A percentile compares a stretch with the other conserved stretches of the same genome.
phyloP scores from a whole-genome alignment of 1,284 basidiomycete genomes.

The Moesziomyces sp. region DNA sequence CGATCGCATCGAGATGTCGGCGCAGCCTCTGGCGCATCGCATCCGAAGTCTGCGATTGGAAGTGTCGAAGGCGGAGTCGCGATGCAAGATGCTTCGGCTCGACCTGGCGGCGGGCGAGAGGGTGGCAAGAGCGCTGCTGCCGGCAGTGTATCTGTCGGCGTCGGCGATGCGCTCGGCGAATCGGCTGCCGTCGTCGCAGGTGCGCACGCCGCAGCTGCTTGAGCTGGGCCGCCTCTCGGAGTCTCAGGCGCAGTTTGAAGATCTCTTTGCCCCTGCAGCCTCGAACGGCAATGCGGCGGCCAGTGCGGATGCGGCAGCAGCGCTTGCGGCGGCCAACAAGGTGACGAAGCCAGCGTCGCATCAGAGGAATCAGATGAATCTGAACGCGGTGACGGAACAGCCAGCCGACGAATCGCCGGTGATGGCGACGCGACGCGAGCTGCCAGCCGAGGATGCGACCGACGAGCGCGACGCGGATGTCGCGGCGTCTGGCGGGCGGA shows the following conservation, averaged over 20 bases:
- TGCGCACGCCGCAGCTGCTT: constrained; percentile 40
- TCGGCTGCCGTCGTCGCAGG: constrained; percentile 25
- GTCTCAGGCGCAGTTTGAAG: constrained; percentile 42
- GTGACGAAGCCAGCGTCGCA: constrained; percentile 45
- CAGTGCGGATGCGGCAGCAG: not conserved
- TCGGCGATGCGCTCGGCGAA: constrained; percentile 32
- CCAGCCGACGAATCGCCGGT: constrained; percentile 45
- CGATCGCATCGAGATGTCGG: constrained; percentile 59
- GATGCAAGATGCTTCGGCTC: constrained; percentile 43
- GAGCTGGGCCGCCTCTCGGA: constrained; percentile 33
- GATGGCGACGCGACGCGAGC: constrained; percentile 15
- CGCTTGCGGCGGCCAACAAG: constrained; percentile 7
- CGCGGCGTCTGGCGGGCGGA: not conserved
- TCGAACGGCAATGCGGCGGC: constrained; percentile 3
- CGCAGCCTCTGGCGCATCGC: constrained; percentile 43
- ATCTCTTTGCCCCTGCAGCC: constrained; percentile 28
- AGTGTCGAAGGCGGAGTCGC: constrained; percentile 46
- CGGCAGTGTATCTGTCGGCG: constrained; percentile 30
- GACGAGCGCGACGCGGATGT: not conserved
- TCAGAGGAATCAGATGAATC: constrained; percentile 47
- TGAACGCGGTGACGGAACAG: constrained; percentile 43
- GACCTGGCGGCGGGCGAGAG: constrained; percentile 53
- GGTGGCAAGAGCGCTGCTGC: constrained; percentile 26
- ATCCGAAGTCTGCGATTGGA: constrained; percentile 52
- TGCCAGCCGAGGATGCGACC: constrained; percentile 5